These are phyloP conservation scores for Nigrospora oryzae DNA, from an alignment of 2,329 filamentous ascomycete species.

Conservation along the genomic window DNA sequence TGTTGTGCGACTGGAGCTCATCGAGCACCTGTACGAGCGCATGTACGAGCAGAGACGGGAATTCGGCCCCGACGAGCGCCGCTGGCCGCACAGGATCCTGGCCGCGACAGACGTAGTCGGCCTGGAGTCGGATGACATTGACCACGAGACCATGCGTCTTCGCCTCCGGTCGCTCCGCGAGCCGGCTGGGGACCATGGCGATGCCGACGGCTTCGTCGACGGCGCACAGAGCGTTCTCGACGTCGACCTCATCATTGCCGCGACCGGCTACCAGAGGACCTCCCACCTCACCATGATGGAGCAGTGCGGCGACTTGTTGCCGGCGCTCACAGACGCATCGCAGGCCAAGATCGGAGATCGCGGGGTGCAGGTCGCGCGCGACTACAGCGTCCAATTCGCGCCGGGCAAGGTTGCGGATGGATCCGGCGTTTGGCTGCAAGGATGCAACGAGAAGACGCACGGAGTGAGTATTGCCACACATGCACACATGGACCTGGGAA, in stretches of 20 bases:
- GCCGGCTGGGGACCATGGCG: constrained; percentile 19
- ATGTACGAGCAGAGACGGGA: constrained; percentile 80
- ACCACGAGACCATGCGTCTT: constrained; percentile 44
- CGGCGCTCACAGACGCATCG: constrained; percentile 24
- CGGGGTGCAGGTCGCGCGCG: constrained; percentile 47
- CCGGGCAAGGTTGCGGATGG: constrained; percentile 58
- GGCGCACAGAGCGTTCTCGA: constrained; percentile 40
- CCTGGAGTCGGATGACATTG: constrained; percentile 39
- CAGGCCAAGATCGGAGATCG: constrained; percentile 41
- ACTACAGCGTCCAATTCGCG: constrained; percentile 72
- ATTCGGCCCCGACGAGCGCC: constrained; percentile 56
- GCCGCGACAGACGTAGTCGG: constrained; percentile 57
- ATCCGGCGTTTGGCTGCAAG: constrained; percentile 85
- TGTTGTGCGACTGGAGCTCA: constrained; percentile 82
- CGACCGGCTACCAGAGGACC: constrained; percentile 76
- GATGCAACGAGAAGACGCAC: constrained; percentile 87
- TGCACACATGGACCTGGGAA: constrained; percentile 3
- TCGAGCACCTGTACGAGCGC: constrained; percentile 79
- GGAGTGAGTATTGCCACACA: constrained; percentile 54
- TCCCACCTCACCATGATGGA: constrained; percentile 71
- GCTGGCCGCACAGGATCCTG: constrained; percentile 79
- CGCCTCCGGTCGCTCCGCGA: constrained; percentile 42
- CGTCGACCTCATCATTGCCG: constrained; percentile 75
- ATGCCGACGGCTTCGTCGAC: constrained; percentile 31
- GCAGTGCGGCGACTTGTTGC: constrained; percentile 57